Percentiles rank a stretch among this genome's conserved stretches.
Conservation (phyloP, 2,329 filamentous ascomycete genomes). For the Sporothrix schenckii region DNA sequence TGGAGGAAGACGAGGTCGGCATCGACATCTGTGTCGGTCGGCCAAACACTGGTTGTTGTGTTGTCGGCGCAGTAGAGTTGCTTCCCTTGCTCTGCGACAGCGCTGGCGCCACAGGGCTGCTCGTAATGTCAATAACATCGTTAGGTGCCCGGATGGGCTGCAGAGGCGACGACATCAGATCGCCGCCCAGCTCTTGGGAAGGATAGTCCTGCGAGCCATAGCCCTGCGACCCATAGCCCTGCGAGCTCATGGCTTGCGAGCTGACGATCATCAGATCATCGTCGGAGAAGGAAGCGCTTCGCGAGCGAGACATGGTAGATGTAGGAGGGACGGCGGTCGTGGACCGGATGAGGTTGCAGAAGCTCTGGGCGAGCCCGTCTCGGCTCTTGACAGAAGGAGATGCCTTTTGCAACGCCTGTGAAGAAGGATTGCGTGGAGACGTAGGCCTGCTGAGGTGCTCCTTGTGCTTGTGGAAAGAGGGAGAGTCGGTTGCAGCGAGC, state of each 20-base stretch:
- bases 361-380: constrained; percentile 36
- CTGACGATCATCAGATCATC: constrained; percentile 45
- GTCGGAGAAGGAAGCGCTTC: constrained; percentile 44
- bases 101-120: constrained; percentile 38
- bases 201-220: constrained; percentile 22
- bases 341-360: constrained; percentile 38
- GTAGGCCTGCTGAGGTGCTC: neutral
- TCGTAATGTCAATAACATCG: constrained; percentile 41
- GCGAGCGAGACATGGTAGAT: constrained; percentile 35
- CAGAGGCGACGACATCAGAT: constrained; percentile 39
- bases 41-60: constrained; percentile 41
- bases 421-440: neutral
- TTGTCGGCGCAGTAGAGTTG: constrained; percentile 31
- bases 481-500: constrained; percentile 33
- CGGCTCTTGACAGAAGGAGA: neutral
- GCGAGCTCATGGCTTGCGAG: constrained; percentile 42
- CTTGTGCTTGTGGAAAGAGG: constrained; percentile 10
- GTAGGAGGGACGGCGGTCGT: constrained; percentile 35
- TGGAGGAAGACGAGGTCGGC: constrained; percentile 37
- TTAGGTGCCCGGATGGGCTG: constrained; percentile 46
- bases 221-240: constrained; percentile 37
- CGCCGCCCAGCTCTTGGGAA: constrained; percentile 19
- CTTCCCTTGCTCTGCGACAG: constrained; percentile 21
- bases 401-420: neutral
- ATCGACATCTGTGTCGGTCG: constrained; percentile 44